phyloP scores from a whole-genome alignment of 1,139 yeast genomes.

The Candida tropicalis region DNA sequence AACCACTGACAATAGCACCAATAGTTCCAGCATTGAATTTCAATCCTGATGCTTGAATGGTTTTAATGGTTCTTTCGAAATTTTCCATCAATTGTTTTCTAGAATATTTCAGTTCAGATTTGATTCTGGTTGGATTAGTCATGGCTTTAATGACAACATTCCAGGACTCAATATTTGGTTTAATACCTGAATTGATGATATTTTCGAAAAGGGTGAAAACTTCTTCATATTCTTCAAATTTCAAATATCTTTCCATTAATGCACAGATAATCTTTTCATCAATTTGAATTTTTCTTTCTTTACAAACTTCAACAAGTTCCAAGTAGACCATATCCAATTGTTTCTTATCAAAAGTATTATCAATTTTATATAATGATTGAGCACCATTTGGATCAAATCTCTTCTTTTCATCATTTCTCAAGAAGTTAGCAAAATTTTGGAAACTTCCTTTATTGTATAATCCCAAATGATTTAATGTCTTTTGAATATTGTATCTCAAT shows the following conservation, averaged over 20 bases:
- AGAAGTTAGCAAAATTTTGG: slow-evolving; percentile 1
- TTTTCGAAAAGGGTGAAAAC: slow-evolving; percentile 40
- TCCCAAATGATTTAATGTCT: background rate
- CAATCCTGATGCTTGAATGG: slow-evolving; percentile 28
- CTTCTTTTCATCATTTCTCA: slow-evolving; percentile 6
- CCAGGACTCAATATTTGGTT: slow-evolving; percentile 38
- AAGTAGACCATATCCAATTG: slow-evolving; percentile 26
- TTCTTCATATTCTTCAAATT: slow-evolving; percentile 29
- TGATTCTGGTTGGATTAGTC: slow-evolving; percentile 34
- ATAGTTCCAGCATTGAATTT: slow-evolving; percentile 32
- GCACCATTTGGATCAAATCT: slow-evolving; percentile 41
- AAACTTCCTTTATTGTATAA: slow-evolving; percentile 9
- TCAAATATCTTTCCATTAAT: slow-evolving; percentile 40
- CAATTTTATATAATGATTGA: slow-evolving; percentile 26
- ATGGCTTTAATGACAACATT: slow-evolving; percentile 38
- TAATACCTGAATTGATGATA: slow-evolving; percentile 30
- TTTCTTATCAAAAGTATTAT: slow-evolving; percentile 24
- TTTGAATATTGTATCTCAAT: slow-evolving; percentile 22
- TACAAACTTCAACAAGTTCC: slow-evolving; percentile 29
- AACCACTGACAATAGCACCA: slow-evolving; percentile 36
- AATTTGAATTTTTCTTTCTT: slow-evolving; percentile 26
- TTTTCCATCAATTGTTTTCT: slow-evolving; percentile 20
- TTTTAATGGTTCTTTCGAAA: slow-evolving; percentile 33
- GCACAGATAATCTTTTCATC: slow-evolving; percentile 33
- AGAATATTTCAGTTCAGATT: slow-evolving; percentile 15